Evolutionary conservation across 129 eudicot species (phyloP).

Genomic region (Scalesia atractyloides): DNA sequence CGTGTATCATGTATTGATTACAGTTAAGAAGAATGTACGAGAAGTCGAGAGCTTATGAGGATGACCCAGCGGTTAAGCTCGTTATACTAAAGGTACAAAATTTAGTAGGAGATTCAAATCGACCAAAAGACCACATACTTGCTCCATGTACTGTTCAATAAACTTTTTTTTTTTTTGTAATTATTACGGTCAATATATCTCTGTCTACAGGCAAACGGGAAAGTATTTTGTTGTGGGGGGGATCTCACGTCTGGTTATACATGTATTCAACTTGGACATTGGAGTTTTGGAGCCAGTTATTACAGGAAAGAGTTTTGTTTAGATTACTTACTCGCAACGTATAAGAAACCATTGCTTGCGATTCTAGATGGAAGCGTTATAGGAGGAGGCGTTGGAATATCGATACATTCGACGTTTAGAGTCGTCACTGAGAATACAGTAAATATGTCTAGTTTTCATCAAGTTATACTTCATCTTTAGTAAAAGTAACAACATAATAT

Average conservation of each 20-base stretch:
- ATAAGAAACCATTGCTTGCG: conserved; percentile 45
- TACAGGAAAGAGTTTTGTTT: conserved; percentile 39
- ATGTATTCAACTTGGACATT: conserved; percentile 36
- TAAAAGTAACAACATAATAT: no score
- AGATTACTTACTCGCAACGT: conserved; percentile 48
- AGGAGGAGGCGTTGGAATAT: conserved; percentile 66
- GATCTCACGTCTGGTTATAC: conserved; percentile 37
- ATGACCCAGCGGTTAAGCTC: conserved; percentile 42
- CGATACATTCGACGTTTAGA: conserved; percentile 45
- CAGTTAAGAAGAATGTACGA: conserved; percentile 34
- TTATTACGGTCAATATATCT: no score
- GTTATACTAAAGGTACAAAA: conserved; percentile 41
- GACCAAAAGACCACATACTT: not conserved
- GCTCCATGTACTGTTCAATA: not conserved
- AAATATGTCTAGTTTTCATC: no score
- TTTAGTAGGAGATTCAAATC: not conserved
- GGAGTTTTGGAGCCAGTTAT: conserved; percentile 43
- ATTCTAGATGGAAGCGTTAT: conserved; percentile 52
- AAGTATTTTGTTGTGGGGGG: conserved; percentile 54
- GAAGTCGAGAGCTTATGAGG: conserved; percentile 34
- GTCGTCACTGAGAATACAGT: no score
- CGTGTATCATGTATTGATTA: not conserved
- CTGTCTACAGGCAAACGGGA: conserved; percentile 42
- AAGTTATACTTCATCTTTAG: no score
- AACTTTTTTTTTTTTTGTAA: no score